Evolutionary conservation across 108 stramenopile species (phyloP).

Genomic region (Conticribra weissflogii): DNA sequence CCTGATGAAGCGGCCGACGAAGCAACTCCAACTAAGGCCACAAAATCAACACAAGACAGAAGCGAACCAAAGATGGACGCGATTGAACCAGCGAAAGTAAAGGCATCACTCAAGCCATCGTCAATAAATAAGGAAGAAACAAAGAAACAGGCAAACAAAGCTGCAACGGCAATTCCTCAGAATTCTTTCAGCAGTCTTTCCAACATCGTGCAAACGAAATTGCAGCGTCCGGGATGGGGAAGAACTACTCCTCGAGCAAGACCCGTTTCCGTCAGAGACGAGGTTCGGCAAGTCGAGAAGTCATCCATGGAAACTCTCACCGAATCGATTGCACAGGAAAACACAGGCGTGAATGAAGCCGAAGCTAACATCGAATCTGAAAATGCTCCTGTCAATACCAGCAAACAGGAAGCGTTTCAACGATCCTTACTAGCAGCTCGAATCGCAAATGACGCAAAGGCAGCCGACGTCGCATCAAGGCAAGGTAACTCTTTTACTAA

Average conservation of each 20-base stretch:
- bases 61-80: not conserved
- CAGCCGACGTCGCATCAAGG: not conserved
- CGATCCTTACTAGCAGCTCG: conserved; percentile 32
- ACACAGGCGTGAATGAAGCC: not conserved
- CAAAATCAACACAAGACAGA: too few relatives aligned
- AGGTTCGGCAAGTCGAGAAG: not conserved
- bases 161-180: not conserved
- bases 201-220: not conserved
- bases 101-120: not conserved
- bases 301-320: not conserved
- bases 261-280: not conserved
- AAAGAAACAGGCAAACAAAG: not conserved
- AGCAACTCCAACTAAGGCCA: conserved; percentile 1
- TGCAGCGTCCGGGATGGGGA: not conserved
- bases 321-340: not conserved
- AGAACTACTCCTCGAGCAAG: not conserved
- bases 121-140: not conserved
- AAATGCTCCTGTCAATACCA: not conserved
- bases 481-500: not conserved
- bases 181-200: not conserved
- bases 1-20: not conserved
- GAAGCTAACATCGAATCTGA: not conserved
- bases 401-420: conserved; percentile 40
- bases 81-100: not conserved
- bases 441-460: conserved; percentile 36